A percentile compares a stretch with the other conserved stretches of the same genome.
Conservation (phyloP, 108 stramenopile genomes). For the Discostella pseudostelligera region DNA sequence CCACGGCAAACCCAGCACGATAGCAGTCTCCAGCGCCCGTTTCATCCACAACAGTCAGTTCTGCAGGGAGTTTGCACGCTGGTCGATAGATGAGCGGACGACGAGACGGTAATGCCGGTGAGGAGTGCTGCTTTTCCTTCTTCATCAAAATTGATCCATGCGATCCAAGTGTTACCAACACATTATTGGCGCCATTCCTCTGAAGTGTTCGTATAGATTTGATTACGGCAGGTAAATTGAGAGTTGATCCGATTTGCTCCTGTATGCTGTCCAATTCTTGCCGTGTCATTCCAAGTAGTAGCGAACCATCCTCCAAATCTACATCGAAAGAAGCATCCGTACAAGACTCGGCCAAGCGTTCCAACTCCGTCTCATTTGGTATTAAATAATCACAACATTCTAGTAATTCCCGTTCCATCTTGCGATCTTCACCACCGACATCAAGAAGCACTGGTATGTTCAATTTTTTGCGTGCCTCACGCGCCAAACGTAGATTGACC, state of each 20-base stretch:
- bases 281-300: neutral
- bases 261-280: constrained; percentile 32
- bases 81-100: constrained; percentile 36
- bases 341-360: constrained; percentile 53
- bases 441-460: constrained; percentile 65
- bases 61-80: constrained; percentile 29
- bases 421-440: constrained; percentile 76
- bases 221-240: constrained; percentile 13
- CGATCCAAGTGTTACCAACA: constrained; percentile 68
- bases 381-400: constrained; percentile 63
- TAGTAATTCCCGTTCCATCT: constrained; percentile 54
- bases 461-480: constrained; percentile 29
- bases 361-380: constrained; percentile 77
- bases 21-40: constrained; percentile 86
- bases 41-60: constrained; percentile 67
- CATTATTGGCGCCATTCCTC: constrained; percentile 57
- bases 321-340: constrained; percentile 2
- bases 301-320: constrained; percentile 13
- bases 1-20: constrained; percentile 83
- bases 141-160: constrained; percentile 55
- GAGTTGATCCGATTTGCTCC: constrained; percentile 18
- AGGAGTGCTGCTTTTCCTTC: constrained; percentile 1
- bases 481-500: constrained; percentile 67
- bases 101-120: neutral
- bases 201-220: constrained; percentile 31